Evolutionary conservation across 2,329 filamentous ascomycete species (phyloP), one percentile per base, ranked within the genome.

Genomic region (Fusarium secorum): DNA sequence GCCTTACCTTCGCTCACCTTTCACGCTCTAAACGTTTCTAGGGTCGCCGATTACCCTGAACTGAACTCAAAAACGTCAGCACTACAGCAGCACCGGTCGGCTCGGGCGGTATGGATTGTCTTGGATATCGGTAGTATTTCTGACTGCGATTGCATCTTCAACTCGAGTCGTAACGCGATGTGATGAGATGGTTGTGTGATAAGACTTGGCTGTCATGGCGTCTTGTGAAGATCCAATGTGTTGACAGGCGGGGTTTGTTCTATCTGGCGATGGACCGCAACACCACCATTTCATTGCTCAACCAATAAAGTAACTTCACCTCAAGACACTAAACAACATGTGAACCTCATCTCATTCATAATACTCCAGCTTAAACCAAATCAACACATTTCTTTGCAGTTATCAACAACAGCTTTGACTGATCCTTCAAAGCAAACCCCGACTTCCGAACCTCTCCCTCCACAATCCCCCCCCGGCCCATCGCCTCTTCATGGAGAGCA

Each of bases 401-500:
- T 39, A 13, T 28, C 3, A 26, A 18, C 10, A 36, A 42, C 30
- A 30, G n/a, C 30, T 26, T 11, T 18, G 17, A n/a, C 3, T 24
- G 15, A 53, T 51, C 24, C 17, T 24, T n/a, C 48, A 49, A 51
- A 51, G 17, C 11, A 60, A 66, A 30, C 68, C 49, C 68, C 68
- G 68, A 71, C 68, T 71, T 71, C 68, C 68, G 68, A 54, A 67
- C 30, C 15, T 35, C 32, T 8, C 20, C 49, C 33, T 56, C 62
- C 55, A 45, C 57, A 71, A 49, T 24, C 39, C 14, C 33, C 33
- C 52, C 41, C 63, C 66, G 68, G 68, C 59, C 32, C 68, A 71
- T 71, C 64, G 68, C 68, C 63, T 61, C 42, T 64, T 45, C 63
- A 52, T 39, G 26, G 33, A 55, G 44, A 42, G 51, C 64, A 64